These are phyloP conservation scores for Lasiosphaeria hispida DNA, from an alignment of 495 filamentous ascomycete species.

Conservation along the genomic window DNA sequence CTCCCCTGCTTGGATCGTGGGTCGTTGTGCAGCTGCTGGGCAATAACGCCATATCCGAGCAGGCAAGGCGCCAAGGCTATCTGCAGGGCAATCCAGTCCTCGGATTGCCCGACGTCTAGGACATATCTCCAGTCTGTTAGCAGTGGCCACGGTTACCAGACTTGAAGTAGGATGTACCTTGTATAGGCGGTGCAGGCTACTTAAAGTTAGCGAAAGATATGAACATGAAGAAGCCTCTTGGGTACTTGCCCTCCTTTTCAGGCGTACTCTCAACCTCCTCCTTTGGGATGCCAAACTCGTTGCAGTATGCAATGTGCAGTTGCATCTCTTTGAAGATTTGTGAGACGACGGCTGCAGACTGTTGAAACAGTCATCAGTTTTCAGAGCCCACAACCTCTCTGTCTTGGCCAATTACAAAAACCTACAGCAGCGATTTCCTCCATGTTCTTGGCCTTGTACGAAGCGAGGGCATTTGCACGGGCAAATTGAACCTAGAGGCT, in stretches of 20 bases:
- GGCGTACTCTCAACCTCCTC: slow-evolving; percentile 68
- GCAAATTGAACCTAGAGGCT: slow-evolving; percentile 63
- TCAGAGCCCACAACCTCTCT: background rate
- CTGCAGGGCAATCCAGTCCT: slow-evolving; percentile 82
- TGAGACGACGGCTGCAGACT: slow-evolving; percentile 69
- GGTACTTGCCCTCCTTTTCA: slow-evolving; percentile 65
- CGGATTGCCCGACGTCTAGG: slow-evolving; percentile 81
- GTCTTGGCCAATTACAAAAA: background rate
- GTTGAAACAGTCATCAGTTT: slow-evolving; percentile 23
- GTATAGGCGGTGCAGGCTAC: slow-evolving; percentile 72
- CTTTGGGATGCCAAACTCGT: slow-evolving; percentile 72
- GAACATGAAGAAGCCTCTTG: background rate
- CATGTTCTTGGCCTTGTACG: slow-evolving; percentile 75
- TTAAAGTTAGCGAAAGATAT: background rate
- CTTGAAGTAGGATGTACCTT: slow-evolving; percentile 33
- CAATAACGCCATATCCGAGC: slow-evolving; percentile 81
- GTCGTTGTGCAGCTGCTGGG: slow-evolving; percentile 59
- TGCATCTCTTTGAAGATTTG: slow-evolving; percentile 77
- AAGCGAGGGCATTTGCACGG: slow-evolving; percentile 75
- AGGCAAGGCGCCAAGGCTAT: slow-evolving; percentile 81
- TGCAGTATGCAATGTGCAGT: slow-evolving; percentile 77
- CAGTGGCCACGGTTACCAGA: background rate
- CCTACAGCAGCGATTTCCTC: slow-evolving; percentile 65
- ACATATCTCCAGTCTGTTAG: slow-evolving; percentile 58
- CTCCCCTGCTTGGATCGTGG: slow-evolving; percentile 54